phyloP scores from a whole-genome alignment of 2,329 filamentous ascomycete genomes.

The Plenodomus lindquistii region DNA sequence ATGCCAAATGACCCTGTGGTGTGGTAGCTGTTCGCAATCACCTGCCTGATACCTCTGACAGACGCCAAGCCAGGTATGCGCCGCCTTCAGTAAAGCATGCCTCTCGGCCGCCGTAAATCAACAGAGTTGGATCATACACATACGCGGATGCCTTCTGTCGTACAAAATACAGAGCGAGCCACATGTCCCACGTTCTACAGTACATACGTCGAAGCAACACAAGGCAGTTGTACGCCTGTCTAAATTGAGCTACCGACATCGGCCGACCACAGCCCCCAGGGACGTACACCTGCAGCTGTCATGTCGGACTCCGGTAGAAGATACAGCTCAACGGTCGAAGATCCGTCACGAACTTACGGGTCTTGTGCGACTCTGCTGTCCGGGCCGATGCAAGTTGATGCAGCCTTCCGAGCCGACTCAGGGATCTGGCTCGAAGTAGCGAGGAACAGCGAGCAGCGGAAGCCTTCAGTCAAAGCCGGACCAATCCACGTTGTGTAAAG shows the following conservation, averaged over 20 bases:
- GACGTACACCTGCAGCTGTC: constrained; percentile 25
- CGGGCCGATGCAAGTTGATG: neutral
- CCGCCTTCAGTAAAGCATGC: neutral
- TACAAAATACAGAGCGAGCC: neutral
- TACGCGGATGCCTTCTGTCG: neutral
- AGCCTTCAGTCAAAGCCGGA: neutral
- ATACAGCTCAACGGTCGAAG: neutral
- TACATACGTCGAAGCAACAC: neutral
- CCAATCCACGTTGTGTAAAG: neutral
- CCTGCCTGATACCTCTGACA: neutral
- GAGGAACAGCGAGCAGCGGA: neutral
- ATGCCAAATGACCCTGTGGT: neutral
- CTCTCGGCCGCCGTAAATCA: too few relatives aligned
- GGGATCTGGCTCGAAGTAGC: neutral
- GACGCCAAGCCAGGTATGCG: neutral
- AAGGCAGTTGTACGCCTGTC: constrained; percentile 11
- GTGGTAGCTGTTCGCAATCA: neutral
- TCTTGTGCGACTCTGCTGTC: neutral
- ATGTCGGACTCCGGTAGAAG: constrained; percentile 7
- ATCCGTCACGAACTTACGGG: neutral
- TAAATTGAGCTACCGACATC: constrained; percentile 27
- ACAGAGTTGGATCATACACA: neutral
- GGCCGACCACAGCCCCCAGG: constrained; percentile 14
- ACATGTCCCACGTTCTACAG: neutral
- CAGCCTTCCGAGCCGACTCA: neutral